Conservation (phyloP, 345 rosid genomes). For the Trapa incisa region DNA sequence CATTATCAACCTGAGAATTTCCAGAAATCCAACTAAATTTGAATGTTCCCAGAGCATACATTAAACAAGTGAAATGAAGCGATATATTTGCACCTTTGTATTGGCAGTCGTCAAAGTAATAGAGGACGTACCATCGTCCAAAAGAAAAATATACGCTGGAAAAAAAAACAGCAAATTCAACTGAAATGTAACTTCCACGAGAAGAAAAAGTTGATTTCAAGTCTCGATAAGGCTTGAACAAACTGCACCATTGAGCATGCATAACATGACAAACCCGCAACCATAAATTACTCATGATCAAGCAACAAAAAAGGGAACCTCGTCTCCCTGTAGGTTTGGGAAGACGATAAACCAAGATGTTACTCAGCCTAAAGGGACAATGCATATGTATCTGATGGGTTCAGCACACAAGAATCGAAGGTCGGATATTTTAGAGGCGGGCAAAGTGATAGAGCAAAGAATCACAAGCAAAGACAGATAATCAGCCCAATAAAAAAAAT, state of each 20-base stretch:
- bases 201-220: neutral
- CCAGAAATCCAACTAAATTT: neutral
- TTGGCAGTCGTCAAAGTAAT: no score
- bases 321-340: neutral
- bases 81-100: no score
- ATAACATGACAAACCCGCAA: neutral
- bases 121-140: no score
- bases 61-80: neutral
- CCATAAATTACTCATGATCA: neutral
- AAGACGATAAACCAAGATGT: neutral
- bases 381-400: neutral
- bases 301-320: neutral
- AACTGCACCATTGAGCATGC: neutral
- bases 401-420: neutral
- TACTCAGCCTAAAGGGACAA: neutral
- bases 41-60: neutral
- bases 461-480: slow-evolving; percentile 8
- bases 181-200: no score
- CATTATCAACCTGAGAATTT: neutral
- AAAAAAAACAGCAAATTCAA: no score
- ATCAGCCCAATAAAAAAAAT: neutral
- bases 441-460: slow-evolving; percentile 4
- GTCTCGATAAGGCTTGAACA: neutral
- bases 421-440: neutral
- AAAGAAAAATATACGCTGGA: no score